Base-by-base conservation (phyloP, 495 filamentous ascomycete species). In the Alectoria sarmentosa region DNA sequence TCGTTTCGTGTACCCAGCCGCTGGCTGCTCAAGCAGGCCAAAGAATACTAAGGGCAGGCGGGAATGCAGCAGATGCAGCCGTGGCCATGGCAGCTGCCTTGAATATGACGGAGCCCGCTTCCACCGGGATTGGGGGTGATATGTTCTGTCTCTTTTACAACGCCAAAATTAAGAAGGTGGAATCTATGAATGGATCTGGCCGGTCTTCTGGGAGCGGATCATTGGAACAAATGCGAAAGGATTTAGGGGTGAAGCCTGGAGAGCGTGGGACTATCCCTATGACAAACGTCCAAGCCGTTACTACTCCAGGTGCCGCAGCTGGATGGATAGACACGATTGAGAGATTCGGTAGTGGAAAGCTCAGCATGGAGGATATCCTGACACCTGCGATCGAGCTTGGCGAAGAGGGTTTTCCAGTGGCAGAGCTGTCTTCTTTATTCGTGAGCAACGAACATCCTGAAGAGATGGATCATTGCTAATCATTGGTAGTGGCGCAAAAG, bases 61-160 rank as follows among this genome's bases (percentile, higher is more conserved):
- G 94, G 62, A 98, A 98, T 78, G 90, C 90, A 69, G 95, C 94
- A 61, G 94, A 98, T 81, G 94, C 94, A 38, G 94, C 93, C 34
- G 90, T 98, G 8, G 94, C 94, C 44, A 88, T 91, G 56, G 90
- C 92, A 54, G 94, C 94, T 44, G 90, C 83, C 36, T 76, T 98
- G 34, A 97, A 96, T 76, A 85, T 98, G 74, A 96, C 95, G 6
- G 95, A 98, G 71, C 95, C 94, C 17, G 84, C 86, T 48, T 92
- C 88, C 1, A 98, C 94, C 4, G 94, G 94, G n/a, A 96, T 98
- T 66, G 94, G 95, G 65, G 94, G 94, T 39, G 94, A 98, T 76
- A 91, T 96, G 86, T 98, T 98, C 80, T 96, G 91, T 73, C 86
- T 98, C 14, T 98, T 86, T 81, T 98, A 95, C 77, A 82, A 91